Conservation (phyloP, 805 yeast species). For the Ogataea kodamae region DNA sequence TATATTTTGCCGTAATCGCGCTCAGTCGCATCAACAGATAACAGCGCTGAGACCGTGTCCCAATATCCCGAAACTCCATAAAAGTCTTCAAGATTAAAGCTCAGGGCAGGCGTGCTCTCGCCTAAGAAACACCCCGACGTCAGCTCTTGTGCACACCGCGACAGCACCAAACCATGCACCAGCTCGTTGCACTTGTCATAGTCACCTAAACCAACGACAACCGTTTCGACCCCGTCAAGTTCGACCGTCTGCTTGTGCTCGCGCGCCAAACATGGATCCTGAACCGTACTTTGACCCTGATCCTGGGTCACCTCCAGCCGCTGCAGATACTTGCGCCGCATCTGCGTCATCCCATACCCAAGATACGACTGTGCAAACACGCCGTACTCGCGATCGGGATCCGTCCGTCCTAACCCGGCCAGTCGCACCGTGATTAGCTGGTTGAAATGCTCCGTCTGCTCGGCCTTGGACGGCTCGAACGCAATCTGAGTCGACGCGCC, state of each 20-base stretch:
- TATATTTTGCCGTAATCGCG: slow-evolving; percentile 37
- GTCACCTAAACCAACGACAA: slow-evolving; percentile 50
- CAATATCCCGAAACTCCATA: slow-evolving; percentile 68
- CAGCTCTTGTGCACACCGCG: slow-evolving; percentile 26
- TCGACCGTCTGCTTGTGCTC: slow-evolving; percentile 31
- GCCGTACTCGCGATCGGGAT: slow-evolving; percentile 32
- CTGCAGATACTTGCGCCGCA: slow-evolving; percentile 44
- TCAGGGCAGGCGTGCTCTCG: slow-evolving; percentile 54
- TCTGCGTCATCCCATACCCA: slow-evolving; percentile 60
- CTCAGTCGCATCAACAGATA: slow-evolving; percentile 30
- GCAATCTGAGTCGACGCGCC: slow-evolving; percentile 66
- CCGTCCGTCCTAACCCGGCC: slow-evolving; percentile 30
- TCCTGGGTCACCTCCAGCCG: slow-evolving; percentile 26
- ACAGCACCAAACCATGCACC: slow-evolving; percentile 42
- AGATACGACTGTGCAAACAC: slow-evolving; percentile 55
- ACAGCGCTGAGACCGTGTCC: slow-evolving; percentile 52
- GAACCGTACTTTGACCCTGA: slow-evolving; percentile 10
- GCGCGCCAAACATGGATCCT: slow-evolving; percentile 58
- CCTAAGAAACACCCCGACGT: slow-evolving; percentile 48
- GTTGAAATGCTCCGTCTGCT: slow-evolving; percentile 41
- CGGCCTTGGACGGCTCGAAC: slow-evolving; percentile 53
- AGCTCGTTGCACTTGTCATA: slow-evolving; percentile 44
- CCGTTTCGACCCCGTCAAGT: slow-evolving; percentile 14
- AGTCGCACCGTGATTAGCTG: slow-evolving; percentile 46
- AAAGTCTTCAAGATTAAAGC: slow-evolving; percentile 53